Evolutionary conservation across 179 eudicot genomes (phyloP), one percentile per base, ranked within the genome.

Genomic region (Silene noctiflora): DNA sequence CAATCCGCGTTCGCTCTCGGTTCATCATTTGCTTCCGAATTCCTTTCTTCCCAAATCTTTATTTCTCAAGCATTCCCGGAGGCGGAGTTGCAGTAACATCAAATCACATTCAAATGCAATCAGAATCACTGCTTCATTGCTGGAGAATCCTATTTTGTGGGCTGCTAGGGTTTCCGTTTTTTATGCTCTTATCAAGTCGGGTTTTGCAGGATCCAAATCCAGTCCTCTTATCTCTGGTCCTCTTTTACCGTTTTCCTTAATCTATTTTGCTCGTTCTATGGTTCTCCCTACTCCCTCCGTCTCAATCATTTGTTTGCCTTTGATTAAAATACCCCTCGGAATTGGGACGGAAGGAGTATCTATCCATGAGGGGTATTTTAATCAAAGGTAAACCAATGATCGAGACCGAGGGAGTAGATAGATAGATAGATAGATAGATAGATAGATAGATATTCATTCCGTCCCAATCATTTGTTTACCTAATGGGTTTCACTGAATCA

Each of bases 111-210:
- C 53, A 46, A 46, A 46, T 46, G 53, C 17, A 22, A 22, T 62
- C 13, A 20, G 1, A 6, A 20, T 61, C 29, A 25, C 63, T 60
- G 88, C 95, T 31, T 87, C 95, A 60, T 79, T 89, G 79, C 65
- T 95, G 19, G 94, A 91, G 42, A 74, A 89, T 22, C 96, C 98
- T 21, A 72, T 89, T 42, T 51, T 95, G 29, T 93, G 99, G 97
- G 97, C 88, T 75, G 98, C 92, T 55, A 83, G 94, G 71, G 68
- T 93, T 81, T 95, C 96, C 74, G 80, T 91, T 20, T 91, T 82
- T 73, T 95, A 95, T 82, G 96, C 93, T 79, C 97, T 95, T 22
- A 75, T 93, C 81, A 91, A 95, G 78, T 74, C 97, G 86, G 99
- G 99, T 27, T 77, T 91, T 17, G 99, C 94, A 85, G 99, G 99